Conservation (phyloP, 1,139 yeast species). For the Suhomyces kunorum region DNA sequence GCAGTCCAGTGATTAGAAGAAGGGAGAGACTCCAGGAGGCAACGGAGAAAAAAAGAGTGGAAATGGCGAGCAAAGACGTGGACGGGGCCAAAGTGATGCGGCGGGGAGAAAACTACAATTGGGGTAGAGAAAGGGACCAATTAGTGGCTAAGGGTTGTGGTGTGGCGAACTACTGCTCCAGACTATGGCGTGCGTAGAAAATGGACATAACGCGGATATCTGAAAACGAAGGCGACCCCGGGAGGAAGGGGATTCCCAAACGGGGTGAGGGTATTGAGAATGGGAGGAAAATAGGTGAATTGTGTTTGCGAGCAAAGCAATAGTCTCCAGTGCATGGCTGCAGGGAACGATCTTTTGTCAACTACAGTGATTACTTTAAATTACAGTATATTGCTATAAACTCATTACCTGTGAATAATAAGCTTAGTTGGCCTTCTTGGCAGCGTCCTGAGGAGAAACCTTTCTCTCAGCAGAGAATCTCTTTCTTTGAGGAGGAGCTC, state of each 20-base stretch:
- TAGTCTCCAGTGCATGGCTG: no score
- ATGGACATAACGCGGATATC: no score
- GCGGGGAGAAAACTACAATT: no score
- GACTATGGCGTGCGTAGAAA: no score
- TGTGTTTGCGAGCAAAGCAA: background rate
- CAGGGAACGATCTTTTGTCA: no score
- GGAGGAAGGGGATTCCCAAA: no score
- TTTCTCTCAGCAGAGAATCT: conserved; percentile 97
- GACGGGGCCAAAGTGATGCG: no score
- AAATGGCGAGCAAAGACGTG: background rate
- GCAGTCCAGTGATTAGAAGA: background rate
- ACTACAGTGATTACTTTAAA: conserved; percentile 8
- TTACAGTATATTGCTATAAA: conserved; percentile 11
- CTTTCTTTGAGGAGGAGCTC: conserved; percentile 99
- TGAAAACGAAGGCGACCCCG: no score
- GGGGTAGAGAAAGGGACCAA: no score
- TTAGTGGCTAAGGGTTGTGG: no score
- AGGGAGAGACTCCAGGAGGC: no score
- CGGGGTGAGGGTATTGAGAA: background rate
- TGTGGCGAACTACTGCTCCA: no score
- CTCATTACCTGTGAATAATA: conserved; percentile 8
- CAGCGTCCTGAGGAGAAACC: conserved; percentile 97
- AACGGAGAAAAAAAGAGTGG: background rate
- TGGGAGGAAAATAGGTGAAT: background rate
- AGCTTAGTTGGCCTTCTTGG: conserved; percentile 71